Evolutionary conservation across 331 rosid species (phyloP).

Genomic region (Malus hybrid): DNA sequence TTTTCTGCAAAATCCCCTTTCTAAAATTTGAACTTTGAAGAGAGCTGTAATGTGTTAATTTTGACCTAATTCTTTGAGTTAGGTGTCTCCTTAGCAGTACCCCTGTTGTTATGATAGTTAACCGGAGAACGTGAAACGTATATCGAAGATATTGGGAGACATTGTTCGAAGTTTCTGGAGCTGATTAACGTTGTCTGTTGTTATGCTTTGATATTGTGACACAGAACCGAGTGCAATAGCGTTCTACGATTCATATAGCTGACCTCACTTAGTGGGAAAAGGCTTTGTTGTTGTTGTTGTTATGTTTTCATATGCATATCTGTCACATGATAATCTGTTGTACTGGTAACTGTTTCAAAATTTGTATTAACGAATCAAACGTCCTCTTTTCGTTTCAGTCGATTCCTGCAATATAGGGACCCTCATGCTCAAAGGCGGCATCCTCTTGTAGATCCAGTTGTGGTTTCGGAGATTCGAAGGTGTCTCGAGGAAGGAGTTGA

Average conservation of each 20-base stretch:
- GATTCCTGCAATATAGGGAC: conserved; percentile 88
- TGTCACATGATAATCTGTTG: neutral
- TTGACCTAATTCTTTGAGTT: neutral
- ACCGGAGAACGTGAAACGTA: neutral
- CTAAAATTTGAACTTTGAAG: neutral
- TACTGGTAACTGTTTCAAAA: neutral
- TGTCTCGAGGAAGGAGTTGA: conserved; percentile 80
- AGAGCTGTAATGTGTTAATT: neutral
- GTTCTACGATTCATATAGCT: no score
- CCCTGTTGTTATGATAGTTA: neutral
- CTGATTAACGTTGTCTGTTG: neutral
- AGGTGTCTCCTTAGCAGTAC: neutral
- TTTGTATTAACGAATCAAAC: conserved; percentile 7
- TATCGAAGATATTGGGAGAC: neutral
- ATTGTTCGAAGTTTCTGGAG: neutral
- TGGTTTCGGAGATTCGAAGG: conserved; percentile 91
- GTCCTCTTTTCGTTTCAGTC: conserved; percentile 52
- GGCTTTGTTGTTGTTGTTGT: neutral
- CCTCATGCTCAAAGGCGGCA: conserved; percentile 92
- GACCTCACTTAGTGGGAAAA: no score
- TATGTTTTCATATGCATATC: neutral
- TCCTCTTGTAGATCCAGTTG: conserved; percentile 96
- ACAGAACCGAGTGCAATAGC: no score
- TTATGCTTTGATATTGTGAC: no score
- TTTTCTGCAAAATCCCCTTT: neutral